Evolutionary conservation across 352 stramenopile genomes (phyloP).

Genomic region (Stephanocyclus meneghinianus): DNA sequence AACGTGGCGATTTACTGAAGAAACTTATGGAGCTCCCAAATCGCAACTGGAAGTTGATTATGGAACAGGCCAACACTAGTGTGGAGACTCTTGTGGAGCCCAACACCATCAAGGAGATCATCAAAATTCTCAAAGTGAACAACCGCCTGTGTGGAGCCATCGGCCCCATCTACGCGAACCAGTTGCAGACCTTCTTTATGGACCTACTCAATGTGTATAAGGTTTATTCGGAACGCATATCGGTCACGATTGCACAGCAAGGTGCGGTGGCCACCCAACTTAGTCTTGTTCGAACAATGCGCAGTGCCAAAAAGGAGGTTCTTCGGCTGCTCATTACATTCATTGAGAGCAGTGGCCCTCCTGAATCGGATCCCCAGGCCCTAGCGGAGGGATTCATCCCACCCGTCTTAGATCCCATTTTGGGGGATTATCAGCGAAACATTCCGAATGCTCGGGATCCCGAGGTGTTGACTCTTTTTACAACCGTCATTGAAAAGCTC

Average conservation of each 20-base stretch:
- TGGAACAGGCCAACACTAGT: conserved; percentile 79
- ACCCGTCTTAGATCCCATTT: conserved; percentile 93
- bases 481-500: conserved; percentile 95
- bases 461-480: conserved; percentile 93
- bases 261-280: conserved; percentile 94
- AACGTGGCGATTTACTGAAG: conserved; percentile 89
- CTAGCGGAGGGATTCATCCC: conserved; percentile 94
- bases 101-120: conserved; percentile 89
- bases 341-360: conserved; percentile 86
- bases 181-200: conserved; percentile 97
- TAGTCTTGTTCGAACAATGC: conserved; percentile 89
- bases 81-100: conserved; percentile 81
- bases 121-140: conserved; percentile 98
- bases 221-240: conserved; percentile 97
- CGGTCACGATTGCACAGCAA: conserved; percentile 86
- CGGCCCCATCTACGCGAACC: conserved; percentile 94
- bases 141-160: conserved; percentile 93
- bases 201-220: conserved; percentile 99
- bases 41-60: conserved; percentile 85
- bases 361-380: conserved; percentile 70
- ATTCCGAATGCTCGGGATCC: conserved; percentile 85
- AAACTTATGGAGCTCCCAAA: conserved; percentile 96
- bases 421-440: conserved; percentile 93
- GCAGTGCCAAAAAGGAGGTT: conserved; percentile 95
- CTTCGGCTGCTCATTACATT: conserved; percentile 95